phyloP scores from a whole-genome alignment of 768 basidiomycete genomes.

The Pisolithus marmoratus region DNA sequence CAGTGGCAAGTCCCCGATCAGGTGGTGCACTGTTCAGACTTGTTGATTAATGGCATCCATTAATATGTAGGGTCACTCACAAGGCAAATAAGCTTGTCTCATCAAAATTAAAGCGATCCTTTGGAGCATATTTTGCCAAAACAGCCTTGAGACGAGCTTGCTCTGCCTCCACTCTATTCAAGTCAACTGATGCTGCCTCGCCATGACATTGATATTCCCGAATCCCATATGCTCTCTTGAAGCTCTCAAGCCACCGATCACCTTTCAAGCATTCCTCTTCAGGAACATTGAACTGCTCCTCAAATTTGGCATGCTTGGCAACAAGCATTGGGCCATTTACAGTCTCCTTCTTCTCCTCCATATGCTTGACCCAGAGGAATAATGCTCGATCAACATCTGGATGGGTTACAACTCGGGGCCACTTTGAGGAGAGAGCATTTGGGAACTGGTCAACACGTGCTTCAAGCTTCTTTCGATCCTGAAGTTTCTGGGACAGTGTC shows the following conservation, averaged over 20 bases:
- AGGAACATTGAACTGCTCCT: slow-evolving; percentile 26
- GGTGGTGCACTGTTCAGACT: slow-evolving; percentile 4
- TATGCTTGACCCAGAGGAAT: slow-evolving; percentile 26
- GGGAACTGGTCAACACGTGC: slow-evolving; percentile 9
- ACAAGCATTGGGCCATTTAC: slow-evolving; percentile 11
- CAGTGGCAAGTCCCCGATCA: slow-evolving; percentile 13
- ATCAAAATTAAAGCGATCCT: not conserved
- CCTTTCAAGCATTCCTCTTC: slow-evolving; percentile 13
- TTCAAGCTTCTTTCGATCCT: slow-evolving; percentile 3
- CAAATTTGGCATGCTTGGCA: slow-evolving; percentile 20
- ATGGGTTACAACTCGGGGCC: slow-evolving; percentile 21
- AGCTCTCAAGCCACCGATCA: slow-evolving; percentile 4
- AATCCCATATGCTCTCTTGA: not conserved
- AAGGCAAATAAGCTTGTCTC: not conserved
- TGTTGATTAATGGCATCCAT: not conserved
- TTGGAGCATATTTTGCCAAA: slow-evolving; percentile 11
- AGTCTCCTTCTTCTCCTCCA: slow-evolving; percentile 23
- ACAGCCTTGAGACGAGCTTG: slow-evolving; percentile 9
- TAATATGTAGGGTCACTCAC: not conserved
- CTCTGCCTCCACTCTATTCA: slow-evolving; percentile 21
- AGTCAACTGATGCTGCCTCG: slow-evolving; percentile 24
- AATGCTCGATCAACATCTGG: slow-evolving; percentile 32
- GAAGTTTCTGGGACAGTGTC: not conserved
- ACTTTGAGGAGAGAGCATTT: slow-evolving; percentile 25
- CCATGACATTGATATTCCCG: not conserved